Evolutionary conservation across 495 filamentous ascomycete genomes (phyloP), one percentile per base, ranked within the genome.

Genomic region (Penicillium parvum): DNA sequence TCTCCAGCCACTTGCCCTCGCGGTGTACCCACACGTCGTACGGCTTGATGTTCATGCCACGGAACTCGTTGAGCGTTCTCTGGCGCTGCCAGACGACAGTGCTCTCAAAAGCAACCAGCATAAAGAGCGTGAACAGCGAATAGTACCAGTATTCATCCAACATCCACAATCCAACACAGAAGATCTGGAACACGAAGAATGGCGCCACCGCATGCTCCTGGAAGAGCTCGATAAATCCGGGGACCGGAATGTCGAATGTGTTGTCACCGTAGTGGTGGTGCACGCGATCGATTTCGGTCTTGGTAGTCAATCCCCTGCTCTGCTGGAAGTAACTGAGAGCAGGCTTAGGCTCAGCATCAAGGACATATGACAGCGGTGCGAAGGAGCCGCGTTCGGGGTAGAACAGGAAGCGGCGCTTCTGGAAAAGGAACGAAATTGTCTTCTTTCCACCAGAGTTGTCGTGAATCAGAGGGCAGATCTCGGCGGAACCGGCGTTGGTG

Each of bases 121-220:
- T 97, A 71, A 96, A 91, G 15, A 97, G 81, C 2, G 92, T 97
- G 60, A 99, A 99, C 9, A 99, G 76, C 46, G 92, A 99, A 64
- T 97, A 99, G 70, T 99, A 99, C 92, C 92, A 99, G 69, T 96
- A 97, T 68, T 99, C 92, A 64, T 99, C 92, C 64, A 99, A 64
- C 84, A 96, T 88, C 92, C 92, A 99, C 46, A 99, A 71, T 19
- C 94, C 92, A 43, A 99, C 92, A 51, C 94, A 97, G 73, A 99
- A 99, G 28, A 99, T 73, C 71, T 99, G 92, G 69, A 99, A 99
- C 37, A 99, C 89, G 64, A 99, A 99, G 77, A 99, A 99, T 9
- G 92, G 92, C 21, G 92, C 92, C 22, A 99, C 92, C 16, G 92
- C 91, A 68, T 99, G 92, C 64, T 99, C 94, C 67, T 92, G 84